Evolutionary conservation across 2,329 filamentous ascomycete species (phyloP).

Genomic region (Xylariaceae sp.): DNA sequence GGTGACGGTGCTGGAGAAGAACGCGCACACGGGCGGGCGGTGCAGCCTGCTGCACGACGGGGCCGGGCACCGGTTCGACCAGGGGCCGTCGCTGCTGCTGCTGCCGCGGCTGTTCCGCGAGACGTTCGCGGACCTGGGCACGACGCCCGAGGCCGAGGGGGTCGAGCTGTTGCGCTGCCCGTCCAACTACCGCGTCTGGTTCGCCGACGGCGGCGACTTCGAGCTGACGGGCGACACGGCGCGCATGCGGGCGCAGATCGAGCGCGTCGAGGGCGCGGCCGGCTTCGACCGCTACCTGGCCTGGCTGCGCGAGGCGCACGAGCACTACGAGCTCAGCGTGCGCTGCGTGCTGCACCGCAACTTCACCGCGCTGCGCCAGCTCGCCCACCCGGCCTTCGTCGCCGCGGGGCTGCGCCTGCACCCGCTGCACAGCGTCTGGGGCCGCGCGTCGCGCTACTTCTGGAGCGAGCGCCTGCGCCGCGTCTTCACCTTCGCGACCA

Average conservation of each 20-base stretch:
- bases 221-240: conserved; percentile 59
- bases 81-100: conserved; percentile 66
- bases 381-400: conserved; percentile 53
- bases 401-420: conserved; percentile 53
- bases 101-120: conserved; percentile 64
- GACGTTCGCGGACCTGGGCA: conserved; percentile 61
- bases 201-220: conserved; percentile 58
- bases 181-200: conserved; percentile 70
- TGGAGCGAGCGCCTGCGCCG: conserved; percentile 59
- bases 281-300: conserved; percentile 62
- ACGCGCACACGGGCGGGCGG: conserved; percentile 62
- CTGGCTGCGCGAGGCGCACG: conserved; percentile 60
- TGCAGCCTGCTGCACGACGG: conserved; percentile 57
- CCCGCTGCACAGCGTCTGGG: conserved; percentile 65
- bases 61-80: conserved; percentile 62
- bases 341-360: conserved; percentile 60
- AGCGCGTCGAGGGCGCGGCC: conserved; percentile 64
- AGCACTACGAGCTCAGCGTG: conserved; percentile 62
- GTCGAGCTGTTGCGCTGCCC: conserved; percentile 63
- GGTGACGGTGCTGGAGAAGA: conserved; percentile 76
- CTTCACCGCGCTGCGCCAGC: conserved; percentile 52
- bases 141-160: conserved; percentile 57
- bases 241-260: conserved; percentile 64
- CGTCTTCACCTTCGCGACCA: conserved; percentile 70
- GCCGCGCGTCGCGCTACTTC: conserved; percentile 59